These are phyloP conservation scores for Hypoxylon crocopeplum DNA, from an alignment of 495 filamentous ascomycete species.

Conservation along the genomic window DNA sequence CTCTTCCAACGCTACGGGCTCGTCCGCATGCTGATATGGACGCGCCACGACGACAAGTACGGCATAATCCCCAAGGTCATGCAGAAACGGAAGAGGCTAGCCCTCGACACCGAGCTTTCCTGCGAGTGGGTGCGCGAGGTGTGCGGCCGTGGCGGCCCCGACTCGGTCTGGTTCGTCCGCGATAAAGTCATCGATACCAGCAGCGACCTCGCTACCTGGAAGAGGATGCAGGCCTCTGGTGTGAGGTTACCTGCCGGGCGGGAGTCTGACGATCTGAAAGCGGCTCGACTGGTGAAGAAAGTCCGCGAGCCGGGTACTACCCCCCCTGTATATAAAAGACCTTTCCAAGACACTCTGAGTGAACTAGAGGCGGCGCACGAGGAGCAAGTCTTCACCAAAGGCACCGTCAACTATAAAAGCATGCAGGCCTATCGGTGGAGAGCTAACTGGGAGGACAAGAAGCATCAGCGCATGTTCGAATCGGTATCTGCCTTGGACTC, in stretches of 20 bases:
- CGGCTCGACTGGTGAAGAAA: conserved; percentile 30
- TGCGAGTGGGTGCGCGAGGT: conserved; percentile 56
- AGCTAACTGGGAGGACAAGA: conserved; percentile 27
- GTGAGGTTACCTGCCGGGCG: conserved; percentile 40
- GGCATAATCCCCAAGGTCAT: conserved; percentile 60
- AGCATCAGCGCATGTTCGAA: conserved; percentile 34
- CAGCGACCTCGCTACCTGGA: conserved; percentile 31
- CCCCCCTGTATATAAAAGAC: conserved; percentile 36
- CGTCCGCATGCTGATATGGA: conserved; percentile 74
- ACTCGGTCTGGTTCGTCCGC: conserved; percentile 30
- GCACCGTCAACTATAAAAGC: conserved; percentile 25
- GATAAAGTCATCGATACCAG: conserved; percentile 45
- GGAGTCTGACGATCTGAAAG: conserved; percentile 38
- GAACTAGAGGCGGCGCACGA: conserved; percentile 42
- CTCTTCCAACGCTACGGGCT: conserved; percentile 69
- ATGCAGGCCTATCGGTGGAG: conserved; percentile 37
- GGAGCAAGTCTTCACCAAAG: conserved; percentile 24
- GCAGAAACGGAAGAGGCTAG: conserved; percentile 55
- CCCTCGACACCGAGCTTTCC: conserved; percentile 63
- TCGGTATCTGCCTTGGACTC: conserved; percentile 27
- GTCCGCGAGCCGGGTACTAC: conserved; percentile 2
- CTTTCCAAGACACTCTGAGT: conserved; percentile 40
- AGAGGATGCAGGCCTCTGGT: conserved; percentile 46
- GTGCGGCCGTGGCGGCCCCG: conserved; percentile 39
- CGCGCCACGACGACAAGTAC: conserved; percentile 57